Percentiles rank a stretch among this genome's conserved stretches.
These are phyloP conservation scores for Xylariaceae sp. DNA, from an alignment of 2,329 filamentous ascomycete species.

Conservation along the genomic window DNA sequence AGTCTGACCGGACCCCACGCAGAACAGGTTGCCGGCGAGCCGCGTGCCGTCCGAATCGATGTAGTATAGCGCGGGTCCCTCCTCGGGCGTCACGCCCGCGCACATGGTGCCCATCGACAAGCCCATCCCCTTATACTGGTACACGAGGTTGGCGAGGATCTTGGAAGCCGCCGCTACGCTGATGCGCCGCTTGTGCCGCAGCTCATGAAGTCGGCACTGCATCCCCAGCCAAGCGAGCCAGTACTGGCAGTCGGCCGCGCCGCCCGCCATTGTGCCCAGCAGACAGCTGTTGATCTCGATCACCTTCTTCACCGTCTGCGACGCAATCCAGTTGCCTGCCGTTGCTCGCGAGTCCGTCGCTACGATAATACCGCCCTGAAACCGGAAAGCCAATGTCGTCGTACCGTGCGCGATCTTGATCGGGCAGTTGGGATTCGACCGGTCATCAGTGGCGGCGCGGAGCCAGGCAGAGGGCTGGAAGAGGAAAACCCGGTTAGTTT, in stretches of 20 bases:
- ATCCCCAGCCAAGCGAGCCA: slow-evolving; percentile 99
- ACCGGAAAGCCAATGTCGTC: slow-evolving; percentile 96
- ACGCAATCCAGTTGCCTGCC: slow-evolving; percentile 98
- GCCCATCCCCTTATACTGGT: slow-evolving; percentile 98
- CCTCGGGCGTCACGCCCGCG: slow-evolving; percentile 91
- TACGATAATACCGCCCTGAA: slow-evolving; percentile 97
- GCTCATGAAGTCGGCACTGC: slow-evolving; percentile 98
- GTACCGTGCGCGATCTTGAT: slow-evolving; percentile 99
- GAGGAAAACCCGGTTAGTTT: slow-evolving; percentile 18
- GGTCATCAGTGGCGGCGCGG: slow-evolving; percentile 95
- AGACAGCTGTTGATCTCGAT: slow-evolving; percentile 97
- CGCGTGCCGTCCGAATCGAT: slow-evolving; percentile 97
- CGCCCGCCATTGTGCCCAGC: slow-evolving; percentile 97
- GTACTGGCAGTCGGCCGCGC: slow-evolving; percentile 99
- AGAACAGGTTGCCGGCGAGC: slow-evolving; percentile 93
- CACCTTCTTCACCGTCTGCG: slow-evolving; percentile 99
- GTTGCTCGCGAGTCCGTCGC: slow-evolving; percentile 97
- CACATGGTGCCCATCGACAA: slow-evolving; percentile 99
- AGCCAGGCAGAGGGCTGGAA: slow-evolving; percentile 87
- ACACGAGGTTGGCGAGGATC: slow-evolving; percentile 97
- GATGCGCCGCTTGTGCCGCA: slow-evolving; percentile 98
- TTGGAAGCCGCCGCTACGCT: slow-evolving; percentile 96
- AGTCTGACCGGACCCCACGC: slow-evolving; percentile 96
- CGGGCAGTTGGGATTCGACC: slow-evolving; percentile 93
- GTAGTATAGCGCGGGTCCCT: slow-evolving; percentile 98